A percentile compares a stretch with the other conserved stretches of the same genome.
phyloP scores from a whole-genome alignment of 495 filamentous ascomycete genomes.

The Neurospora sp. region DNA sequence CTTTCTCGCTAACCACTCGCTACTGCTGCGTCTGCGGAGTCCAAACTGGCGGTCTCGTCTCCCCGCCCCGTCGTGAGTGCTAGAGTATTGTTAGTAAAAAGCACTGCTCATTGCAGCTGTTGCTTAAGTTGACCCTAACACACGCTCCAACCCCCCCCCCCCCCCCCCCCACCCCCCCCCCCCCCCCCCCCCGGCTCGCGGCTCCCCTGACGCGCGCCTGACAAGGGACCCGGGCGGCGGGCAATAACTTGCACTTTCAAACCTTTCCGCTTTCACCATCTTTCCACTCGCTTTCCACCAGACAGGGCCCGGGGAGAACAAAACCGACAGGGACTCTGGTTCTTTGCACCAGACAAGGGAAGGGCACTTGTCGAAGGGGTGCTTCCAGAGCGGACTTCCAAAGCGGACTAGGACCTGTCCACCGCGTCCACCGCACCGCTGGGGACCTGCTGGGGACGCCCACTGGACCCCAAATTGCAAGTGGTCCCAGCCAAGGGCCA shows the following conservation, averaged over 20 bases:
- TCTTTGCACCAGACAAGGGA: neutral
- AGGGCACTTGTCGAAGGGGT: neutral
- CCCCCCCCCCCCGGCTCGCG: neutral
- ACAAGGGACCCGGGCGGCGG: neutral
- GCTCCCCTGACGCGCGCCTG: neutral
- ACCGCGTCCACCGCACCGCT: neutral
- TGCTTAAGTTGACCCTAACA: neutral
- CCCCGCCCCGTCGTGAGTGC: slow-evolving; percentile 17
- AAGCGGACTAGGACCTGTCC: neutral
- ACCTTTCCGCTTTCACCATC: neutral
- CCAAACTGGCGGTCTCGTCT: slow-evolving; percentile 19
- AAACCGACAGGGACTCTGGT: neutral
- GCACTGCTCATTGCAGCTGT: neutral
- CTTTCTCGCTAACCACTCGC: neutral
- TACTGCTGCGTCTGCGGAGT: slow-evolving; percentile 1
- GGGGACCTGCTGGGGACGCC: neutral
- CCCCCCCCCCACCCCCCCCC: too few relatives aligned
- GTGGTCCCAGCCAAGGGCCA: neutral
- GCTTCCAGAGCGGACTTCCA: neutral
- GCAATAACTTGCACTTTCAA: neutral
- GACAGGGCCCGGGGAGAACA: neutral
- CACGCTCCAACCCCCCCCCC: neutral
- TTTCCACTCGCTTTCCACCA: neutral
- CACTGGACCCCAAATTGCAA: neutral
- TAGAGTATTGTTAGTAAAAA: slow-evolving; percentile 2